Evolutionary conservation across 176 grass and related monocot species (phyloP), one percentile per base, ranked within the genome.

Genomic region (Pontederia crassipes): DNA sequence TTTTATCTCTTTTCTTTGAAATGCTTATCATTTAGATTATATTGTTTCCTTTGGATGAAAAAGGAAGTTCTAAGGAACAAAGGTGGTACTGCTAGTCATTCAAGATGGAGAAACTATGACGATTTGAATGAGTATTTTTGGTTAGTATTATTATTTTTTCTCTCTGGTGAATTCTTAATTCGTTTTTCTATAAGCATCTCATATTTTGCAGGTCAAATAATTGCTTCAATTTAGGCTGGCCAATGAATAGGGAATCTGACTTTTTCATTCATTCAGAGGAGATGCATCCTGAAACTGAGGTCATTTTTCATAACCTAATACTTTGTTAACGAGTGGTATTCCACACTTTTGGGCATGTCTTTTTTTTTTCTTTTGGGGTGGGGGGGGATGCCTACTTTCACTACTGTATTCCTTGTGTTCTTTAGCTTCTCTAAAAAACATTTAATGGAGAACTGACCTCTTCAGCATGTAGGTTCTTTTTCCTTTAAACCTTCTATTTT

Each of bases 51-150:
- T 82, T 78, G 18, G 49, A 75, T 81, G 45, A 55, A 53, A 79
- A 80, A 97, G 93, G 93, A 97, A 88, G 74, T 83, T 76, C 50
- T 8, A 62, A 79, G 57, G 66, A 74, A 74, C 55, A 92, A 85
- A 80, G 5, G 2, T 46, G 79, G 84, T 86, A 90, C 78, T 17
- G 64, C 45, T 40, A 97, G 93, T 71, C 93, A 97, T 81, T 97
- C 93, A 61, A 77, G 57, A 64, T 97, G 93, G 93, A 88, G 93
- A 85, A 97, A 97, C 58, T 97, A 97, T 72, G 93, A 97, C 59
- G 93, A 97, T 66, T 72, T 97, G 66, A 97, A 97, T 48, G 93
- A 97, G 73, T 97, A 77, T 59, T 97, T 97, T 68, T 97, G 87
- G 93, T 97, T 80, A 72, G 55, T 68, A 26, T 62, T 11, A 51